Evolutionary conservation across 495 filamentous ascomycete genomes (phyloP), one percentile per base, ranked within the genome.

Genomic region (Hypoxylon lienhwacheense): DNA sequence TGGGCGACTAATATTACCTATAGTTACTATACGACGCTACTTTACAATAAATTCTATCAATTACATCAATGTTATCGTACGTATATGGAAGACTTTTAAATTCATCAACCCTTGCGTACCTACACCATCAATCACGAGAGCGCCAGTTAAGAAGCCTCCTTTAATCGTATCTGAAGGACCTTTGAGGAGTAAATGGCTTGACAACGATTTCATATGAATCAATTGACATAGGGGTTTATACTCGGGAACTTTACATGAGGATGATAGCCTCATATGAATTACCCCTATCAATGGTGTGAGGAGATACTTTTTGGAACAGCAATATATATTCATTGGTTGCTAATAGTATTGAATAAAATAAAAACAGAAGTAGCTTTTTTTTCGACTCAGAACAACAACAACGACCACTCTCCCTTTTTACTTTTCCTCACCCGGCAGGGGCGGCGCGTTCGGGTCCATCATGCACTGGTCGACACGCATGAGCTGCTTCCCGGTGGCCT

Each of bases 401-500:
- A 12, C 11, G 19, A 29, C 8, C 14, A 8, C 6, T 32, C 25
- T 33, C 36, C 20, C 10, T 6, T n/a, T 12, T 6, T 53, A 44
- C 22, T 25, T 4, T 11, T 56, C 17, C 36, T 57, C 59, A 8
- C 48, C 53, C n/a, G 53, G 62, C 61, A 88, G 53, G 12, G 82
- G 71, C 14, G 86, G 85, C 40, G 84, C 84, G 39, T 78, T 72
- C 4, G 82, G 83, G 69, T 90, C 87, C 73, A 81, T 77, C 76
- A 91, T 66, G 64, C 87, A 91, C 73, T 90, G 86, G 65, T 91
- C 87, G 36, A 91, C 82, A 14, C 87, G 74, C 87, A 91, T 90
- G 46, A 91, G 67, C 49, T 75, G 70, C 71, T 87, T 81, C 11
- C 86, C 86, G 1, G 76, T 81, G 5, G 60, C 72, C 73, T 85